These are phyloP conservation scores for Tubosaeta brunneosetosa DNA, from an alignment of 768 basidiomycete genomes.

Conservation along the genomic window DNA sequence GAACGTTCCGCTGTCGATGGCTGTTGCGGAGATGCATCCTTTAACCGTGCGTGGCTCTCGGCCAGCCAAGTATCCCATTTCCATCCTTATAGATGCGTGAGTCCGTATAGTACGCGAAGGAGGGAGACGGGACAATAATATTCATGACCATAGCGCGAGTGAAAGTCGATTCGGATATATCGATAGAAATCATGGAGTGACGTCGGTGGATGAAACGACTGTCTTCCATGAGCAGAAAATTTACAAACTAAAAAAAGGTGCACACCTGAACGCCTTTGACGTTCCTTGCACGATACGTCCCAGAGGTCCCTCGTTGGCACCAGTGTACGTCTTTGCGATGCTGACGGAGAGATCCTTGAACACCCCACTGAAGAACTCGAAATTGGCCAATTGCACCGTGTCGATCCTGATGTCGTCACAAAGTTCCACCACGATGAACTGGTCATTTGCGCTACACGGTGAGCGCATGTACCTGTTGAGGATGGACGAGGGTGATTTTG, in stretches of 20 bases:
- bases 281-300: conserved; percentile 83
- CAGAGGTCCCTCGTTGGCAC: conserved; percentile 52
- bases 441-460: conserved; percentile 61
- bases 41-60: conserved; percentile 52
- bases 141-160: conserved; percentile 89
- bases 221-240: not conserved
- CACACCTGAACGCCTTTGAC: conserved; percentile 85
- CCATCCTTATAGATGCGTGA: conserved; percentile 78
- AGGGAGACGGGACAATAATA: conserved; percentile 95
- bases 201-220: conserved; percentile 76
- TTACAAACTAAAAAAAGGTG: not conserved
- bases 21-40: conserved; percentile 22
- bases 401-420: conserved; percentile 92
- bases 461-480: conserved; percentile 97
- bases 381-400: conserved; percentile 89
- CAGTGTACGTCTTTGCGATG: conserved; percentile 76
- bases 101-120: conserved; percentile 44
- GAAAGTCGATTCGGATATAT: conserved; percentile 90
- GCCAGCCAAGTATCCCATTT: conserved; percentile 85
- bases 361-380: conserved; percentile 96
- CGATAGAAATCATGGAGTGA: conserved; percentile 84
- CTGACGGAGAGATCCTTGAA: conserved; percentile 90
- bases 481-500: conserved; percentile 80
- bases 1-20: conserved; percentile 21
- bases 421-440: conserved; percentile 90